Base-by-base conservation (phyloP, 1,139 yeast genomes). In the Sugiyamaella novakii region DNA sequence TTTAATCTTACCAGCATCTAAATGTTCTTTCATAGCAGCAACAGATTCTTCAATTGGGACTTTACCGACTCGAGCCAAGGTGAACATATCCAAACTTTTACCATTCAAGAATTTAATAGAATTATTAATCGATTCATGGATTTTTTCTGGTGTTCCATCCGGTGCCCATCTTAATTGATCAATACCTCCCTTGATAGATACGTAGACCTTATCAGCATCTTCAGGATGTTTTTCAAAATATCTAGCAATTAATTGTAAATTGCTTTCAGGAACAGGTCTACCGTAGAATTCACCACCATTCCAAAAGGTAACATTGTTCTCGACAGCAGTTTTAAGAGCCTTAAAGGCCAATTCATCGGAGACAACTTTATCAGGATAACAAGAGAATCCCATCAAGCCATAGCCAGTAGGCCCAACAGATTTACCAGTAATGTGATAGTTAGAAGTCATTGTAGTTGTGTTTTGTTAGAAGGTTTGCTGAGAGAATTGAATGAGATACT, bases 241-340 rank as follows among this genome's bases (percentile, higher is more conserved):
- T 11, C 75, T 76, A 47, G 77, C 70, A 39, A 86, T 62, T 47
- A 80, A 73, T 58, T 76, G 70, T 67, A 85, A 67, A 58, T 81
- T 81, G 56, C 70, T 67, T 47, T 68, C 70, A 42, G 76, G 72
- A 41, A 69, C 67, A 3, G 68, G 69, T 43, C 74, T 68, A 21
- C 94, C 94, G 61, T 88, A 88, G 62, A 87, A 86, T 59, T 84
- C 92, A 49, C 94, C 95, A 25, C 80, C 80, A 61, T 87, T 87
- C 69, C 87, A 70, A 52, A 84, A 75, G 25, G 76, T 78, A 50
- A 77, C 77, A 28, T 80, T 81, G 35, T 73, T 70, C 28, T 76
- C 73, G 6, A 76, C 64, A 8, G 80, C 80, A 37, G 68, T 70
- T 52, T 74, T 72, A 62, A 81, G 67, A 12, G 75, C 63, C 33